Evolutionary conservation across 1,284 basidiomycete species (phyloP).

Genomic region (Megacollybia platyphylla): DNA sequence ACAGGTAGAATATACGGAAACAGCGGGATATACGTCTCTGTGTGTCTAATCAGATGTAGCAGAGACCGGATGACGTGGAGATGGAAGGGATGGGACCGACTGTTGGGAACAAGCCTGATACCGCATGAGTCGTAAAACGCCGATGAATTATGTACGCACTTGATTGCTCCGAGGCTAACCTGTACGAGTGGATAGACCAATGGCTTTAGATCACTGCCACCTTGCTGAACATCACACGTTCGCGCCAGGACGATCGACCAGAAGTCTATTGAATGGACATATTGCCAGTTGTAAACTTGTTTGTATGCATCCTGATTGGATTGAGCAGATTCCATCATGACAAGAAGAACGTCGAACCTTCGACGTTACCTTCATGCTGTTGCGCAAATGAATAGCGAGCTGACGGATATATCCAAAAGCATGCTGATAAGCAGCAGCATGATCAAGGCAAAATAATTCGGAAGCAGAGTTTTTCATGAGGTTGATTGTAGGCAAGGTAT

Average conservation of each 20-base stretch:
- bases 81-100: slow-evolving; percentile 34
- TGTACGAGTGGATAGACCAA: slow-evolving; percentile 95
- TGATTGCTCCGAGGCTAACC: slow-evolving; percentile 84
- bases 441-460: slow-evolving; percentile 79
- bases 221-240: slow-evolving; percentile 55
- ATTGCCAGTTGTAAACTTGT: slow-evolving; percentile 98
- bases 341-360: slow-evolving; percentile 38
- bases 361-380: slow-evolving; percentile 80
- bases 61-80: slow-evolving; percentile 35
- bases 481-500: slow-evolving; percentile 89
- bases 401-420: slow-evolving; percentile 96
- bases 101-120: slow-evolving; percentile 59
- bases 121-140: slow-evolving; percentile 5
- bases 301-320: slow-evolving; percentile 71
- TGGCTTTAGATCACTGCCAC: slow-evolving; percentile 66
- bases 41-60: slow-evolving; percentile 49
- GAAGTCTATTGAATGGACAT: slow-evolving; percentile 91
- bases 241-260: slow-evolving; percentile 87
- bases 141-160: slow-evolving; percentile 34
- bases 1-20: slow-evolving; percentile 83
- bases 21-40: slow-evolving; percentile 82
- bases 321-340: not conserved
- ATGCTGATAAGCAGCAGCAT: slow-evolving; percentile 77
- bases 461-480: slow-evolving; percentile 97
- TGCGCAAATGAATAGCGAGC: slow-evolving; percentile 87